Evolutionary conservation across 192 early-diverging fungal species (phyloP), one percentile per base, ranked within the genome.

Genomic region (Chytriomyces confervae): DNA sequence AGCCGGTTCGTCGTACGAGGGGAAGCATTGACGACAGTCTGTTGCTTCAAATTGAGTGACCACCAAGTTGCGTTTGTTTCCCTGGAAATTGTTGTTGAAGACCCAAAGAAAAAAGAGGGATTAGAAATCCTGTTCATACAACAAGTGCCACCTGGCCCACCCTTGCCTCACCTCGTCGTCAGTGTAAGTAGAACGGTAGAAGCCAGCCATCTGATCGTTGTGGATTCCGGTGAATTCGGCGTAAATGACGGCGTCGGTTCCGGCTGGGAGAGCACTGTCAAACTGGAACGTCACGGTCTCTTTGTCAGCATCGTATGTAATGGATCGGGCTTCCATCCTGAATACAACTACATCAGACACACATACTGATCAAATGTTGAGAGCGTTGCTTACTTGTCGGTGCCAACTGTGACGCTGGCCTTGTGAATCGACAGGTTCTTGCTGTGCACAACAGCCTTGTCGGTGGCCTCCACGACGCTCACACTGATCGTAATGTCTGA

Each of bases 1-100:
- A 69, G 91, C 88, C 47, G 97, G 97, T 87, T 98, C 97, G 84
- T 99, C 97, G 91, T 92, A 98, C 82, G 93, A 98, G n/a, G 97
- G 97, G 83, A 99, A 93, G 16, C 93, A 92, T 46, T 94, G 90
- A 69, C 97, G 92, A 43, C 93, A 93, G 80, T 96, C 92, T 23
- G 94, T 96, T 9, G 95, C 88, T 87, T 98, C 95, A 77, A 98
- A 99, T 82, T 99, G 97, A 7, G 97, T 98, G 7, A 93, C 93
- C 8, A 93, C 95, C 78, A 99, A 86, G 81, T 92, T 89, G 80
- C 81, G 9, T 63, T 72, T 71, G 51, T 53, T 65, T 18, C 77
- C 66, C 69, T 75, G 18, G 36, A 27, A n/a, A 61, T 79, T 57
- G 51, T 83, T 23, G 72, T 20, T 23, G 5, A 36, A 3, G 36